Base-by-base conservation (phyloP, 2,329 filamentous ascomycete species). In the Sclerotinia minor region DNA sequence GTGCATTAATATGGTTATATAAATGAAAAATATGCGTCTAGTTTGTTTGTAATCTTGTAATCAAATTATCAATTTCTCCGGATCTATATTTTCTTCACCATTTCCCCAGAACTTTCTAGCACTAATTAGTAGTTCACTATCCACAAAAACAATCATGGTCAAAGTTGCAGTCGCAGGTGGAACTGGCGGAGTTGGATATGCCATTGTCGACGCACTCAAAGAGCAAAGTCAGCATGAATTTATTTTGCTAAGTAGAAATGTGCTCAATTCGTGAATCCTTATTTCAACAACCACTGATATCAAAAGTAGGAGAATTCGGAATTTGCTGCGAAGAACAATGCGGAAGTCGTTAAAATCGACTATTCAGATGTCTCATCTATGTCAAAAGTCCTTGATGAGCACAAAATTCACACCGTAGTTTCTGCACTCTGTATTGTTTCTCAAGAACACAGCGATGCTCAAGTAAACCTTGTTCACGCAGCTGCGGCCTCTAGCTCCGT, bases 391-490 rank as follows among this genome's bases (percentile, higher is more conserved):
- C 69, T 71, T 13, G 67, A 71, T 52, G 55, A 66, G 53, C 29
- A 69, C 24, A 73, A 70, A n/a, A 71, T 78, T 44, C 63, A 74
- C 29, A 73, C 75, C n/a, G 73, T 80, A 24, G 76, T 80, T 54
- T 79, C 76, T 41, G 71, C 77, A 44, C 73, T 80, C 73, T 79
- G 70, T 76, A 52, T 74, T 78, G 74, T 79, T 59, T 73, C 53
- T 32, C 72, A 78, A 19, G 68, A 73, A 3, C 74, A 72, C 9
- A 74, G 71, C 35, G 75, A 78, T 8, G 70, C 78, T n/a, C 77
- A 80, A 66, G 24, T 78, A 7, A 70, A 69, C 9, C 72, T 80
- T 15, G 78, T 79, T 52, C 75, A 73, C 24, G 78, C 77, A 5
- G 76, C 77, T 32, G 75, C 77, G 9, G 57, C 65, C 41, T 72